A percentile compares a stretch with the other conserved stretches of the same genome.
phyloP scores from a whole-genome alignment of 345 rosid genomes.

The Noccaea bulbosa region DNA sequence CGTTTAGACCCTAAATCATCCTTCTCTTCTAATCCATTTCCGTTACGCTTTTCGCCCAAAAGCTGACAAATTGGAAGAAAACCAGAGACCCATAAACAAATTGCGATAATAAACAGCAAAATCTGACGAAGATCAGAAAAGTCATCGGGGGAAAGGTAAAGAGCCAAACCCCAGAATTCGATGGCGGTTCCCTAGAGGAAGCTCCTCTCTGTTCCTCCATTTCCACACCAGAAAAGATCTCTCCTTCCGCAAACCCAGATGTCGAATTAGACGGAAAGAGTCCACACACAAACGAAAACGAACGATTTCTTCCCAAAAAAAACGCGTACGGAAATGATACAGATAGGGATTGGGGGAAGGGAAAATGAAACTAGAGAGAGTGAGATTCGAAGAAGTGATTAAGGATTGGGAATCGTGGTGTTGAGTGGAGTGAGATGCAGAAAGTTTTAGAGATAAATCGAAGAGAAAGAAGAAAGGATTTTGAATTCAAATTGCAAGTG shows the following conservation, averaged over 20 bases:
- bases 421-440: constrained; percentile 40
- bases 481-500: constrained; percentile 40
- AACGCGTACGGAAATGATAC: background rate
- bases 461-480: constrained; percentile 28
- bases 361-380: background rate
- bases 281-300: background rate
- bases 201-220: constrained; percentile 41
- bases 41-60: constrained; percentile 44
- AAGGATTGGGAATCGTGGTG: constrained; percentile 17
- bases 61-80: constrained; percentile 39
- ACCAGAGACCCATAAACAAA: constrained; percentile 33
- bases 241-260: constrained; percentile 17
- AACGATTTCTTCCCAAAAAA: background rate
- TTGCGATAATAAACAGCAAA: background rate
- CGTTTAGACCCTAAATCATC: constrained; percentile 49
- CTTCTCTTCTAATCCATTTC: constrained; percentile 42
- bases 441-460: constrained; percentile 21
- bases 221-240: constrained; percentile 14
- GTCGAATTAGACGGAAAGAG: constrained; percentile 16
- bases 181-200: constrained; percentile 33
- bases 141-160: constrained; percentile 31
- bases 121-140: constrained; percentile 7
- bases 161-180: constrained; percentile 44
- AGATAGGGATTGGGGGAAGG: background rate
- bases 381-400: constrained; percentile 21